Evolutionary conservation across 345 rosid genomes (phyloP).

Genomic region (Euphorbia peplus): DNA sequence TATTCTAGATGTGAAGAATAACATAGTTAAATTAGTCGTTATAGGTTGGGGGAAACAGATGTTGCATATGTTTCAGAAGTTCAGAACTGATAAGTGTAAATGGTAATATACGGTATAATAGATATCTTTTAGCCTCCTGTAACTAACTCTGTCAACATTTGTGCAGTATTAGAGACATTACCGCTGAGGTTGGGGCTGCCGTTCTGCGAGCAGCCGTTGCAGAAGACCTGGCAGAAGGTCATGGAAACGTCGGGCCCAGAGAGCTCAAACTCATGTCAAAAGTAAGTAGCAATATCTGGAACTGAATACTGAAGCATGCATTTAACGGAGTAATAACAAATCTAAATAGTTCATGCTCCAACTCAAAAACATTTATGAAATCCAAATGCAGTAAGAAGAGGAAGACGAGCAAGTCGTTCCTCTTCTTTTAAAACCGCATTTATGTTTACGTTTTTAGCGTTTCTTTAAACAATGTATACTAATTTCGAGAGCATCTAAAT

Average conservation of each 20-base stretch:
- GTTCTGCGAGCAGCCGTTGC: conserved; percentile 80
- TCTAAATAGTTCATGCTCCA: no score
- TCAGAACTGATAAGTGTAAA: no score
- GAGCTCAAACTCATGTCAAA: conserved; percentile 83
- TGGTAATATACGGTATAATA: no score
- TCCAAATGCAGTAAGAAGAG: not conserved
- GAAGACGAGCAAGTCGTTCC: not conserved
- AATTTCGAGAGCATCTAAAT: not conserved
- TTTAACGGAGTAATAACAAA: not conserved
- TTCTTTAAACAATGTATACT: not conserved
- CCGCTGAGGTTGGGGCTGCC: conserved; percentile 92
- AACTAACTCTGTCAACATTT: conserved; percentile 7
- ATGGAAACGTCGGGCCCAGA: conserved; percentile 58
- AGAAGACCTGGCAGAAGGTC: conserved; percentile 86
- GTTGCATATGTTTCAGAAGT: no score
- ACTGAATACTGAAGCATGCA: no score
- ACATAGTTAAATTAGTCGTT: no score
- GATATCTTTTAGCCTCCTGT: not conserved
- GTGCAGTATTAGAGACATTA: conserved; percentile 86
- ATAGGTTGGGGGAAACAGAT: no score
- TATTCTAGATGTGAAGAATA: no score
- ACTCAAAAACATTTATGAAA: not conserved
- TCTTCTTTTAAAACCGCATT: no score
- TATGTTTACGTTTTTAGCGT: not conserved
- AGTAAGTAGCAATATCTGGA: no score